Evolutionary conservation across 2,329 filamentous ascomycete species (phyloP).

Genomic region (Atkinsonella texensis): DNA sequence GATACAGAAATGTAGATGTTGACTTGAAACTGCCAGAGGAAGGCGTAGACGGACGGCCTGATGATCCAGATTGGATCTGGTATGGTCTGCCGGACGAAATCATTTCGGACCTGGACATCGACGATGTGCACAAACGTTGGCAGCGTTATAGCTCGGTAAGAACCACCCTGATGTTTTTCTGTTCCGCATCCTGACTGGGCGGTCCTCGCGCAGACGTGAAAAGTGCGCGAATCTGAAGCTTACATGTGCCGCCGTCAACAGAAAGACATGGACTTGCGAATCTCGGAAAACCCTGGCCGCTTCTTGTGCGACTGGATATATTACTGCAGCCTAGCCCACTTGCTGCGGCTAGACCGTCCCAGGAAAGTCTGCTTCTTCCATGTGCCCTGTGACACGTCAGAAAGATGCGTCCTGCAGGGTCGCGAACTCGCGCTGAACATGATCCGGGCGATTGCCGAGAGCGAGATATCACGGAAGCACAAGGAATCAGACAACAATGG

Average conservation of each 20-base stretch:
- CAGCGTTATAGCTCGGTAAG: conserved; percentile 36
- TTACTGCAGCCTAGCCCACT: conserved; percentile 52
- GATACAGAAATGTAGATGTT: conserved; percentile 61
- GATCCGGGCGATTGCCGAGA: conserved; percentile 44
- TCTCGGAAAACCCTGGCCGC: conserved; percentile 58
- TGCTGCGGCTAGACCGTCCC: conserved; percentile 33
- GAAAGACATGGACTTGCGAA: conserved; percentile 34
- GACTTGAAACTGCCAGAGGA: conserved; percentile 48
- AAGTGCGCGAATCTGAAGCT: too few species aligned
- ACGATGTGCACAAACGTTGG: conserved; percentile 47
- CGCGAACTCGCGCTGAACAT: conserved; percentile 41
- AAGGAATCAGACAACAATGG: conserved; percentile 4
- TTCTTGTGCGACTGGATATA: conserved; percentile 74
- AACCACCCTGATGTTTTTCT: background rate
- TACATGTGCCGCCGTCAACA: conserved; percentile 6
- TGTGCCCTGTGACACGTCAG: conserved; percentile 49
- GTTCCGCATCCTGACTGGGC: background rate
- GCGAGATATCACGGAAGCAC: conserved; percentile 23
- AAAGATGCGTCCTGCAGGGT: conserved; percentile 34
- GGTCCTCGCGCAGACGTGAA: too few species aligned
- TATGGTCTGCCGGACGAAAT: conserved; percentile 42
- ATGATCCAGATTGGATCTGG: conserved; percentile 40
- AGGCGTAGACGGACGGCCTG: conserved; percentile 32
- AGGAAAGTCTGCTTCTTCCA: conserved; percentile 57
- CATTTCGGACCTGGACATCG: conserved; percentile 42